Base-by-base conservation (phyloP, 108 stramenopile genomes). In the Nannochloropsis gaditana region DNA sequence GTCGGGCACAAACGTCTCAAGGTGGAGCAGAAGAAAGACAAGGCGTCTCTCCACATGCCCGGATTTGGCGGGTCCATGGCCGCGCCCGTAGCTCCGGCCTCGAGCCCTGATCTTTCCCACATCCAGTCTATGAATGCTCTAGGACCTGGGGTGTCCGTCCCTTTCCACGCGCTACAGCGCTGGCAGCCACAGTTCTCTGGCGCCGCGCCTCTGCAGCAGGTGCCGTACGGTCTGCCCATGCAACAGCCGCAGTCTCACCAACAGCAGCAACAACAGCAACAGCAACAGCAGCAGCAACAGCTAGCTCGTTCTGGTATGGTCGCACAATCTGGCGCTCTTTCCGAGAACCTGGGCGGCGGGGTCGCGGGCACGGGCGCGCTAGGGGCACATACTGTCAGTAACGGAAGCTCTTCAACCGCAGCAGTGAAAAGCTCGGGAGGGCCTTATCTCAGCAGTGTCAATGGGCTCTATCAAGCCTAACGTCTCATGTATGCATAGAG, bases 1-100 rank as follows among this genome's bases (percentile, higher is more conserved):
- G 85, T 91, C 45, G 90, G 90, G 11, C 88, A 90, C 86, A 91
- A 91, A 87, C 86, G 87, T 44, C 86, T 91, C 44, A 91, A 91
- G 83, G 91, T 91, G 9, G 87, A 90, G 85, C 89, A 88, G 80
- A 90, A 90, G 85, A 81, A 81, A 42, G 80, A 81, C 41, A 81
- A 81, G 80, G 19, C 41, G 2, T 31, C 80, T 9, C 59, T 73
- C 2, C 19, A n/a, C 15, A 73, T 73, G 59, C n/a, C 59, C 59
- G 59, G 59, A 15, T 4, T 73, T 15, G 59, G 59, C n/a, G 59
- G 59, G n/a, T 73, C 59, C 59, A 73, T 73, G 8, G 59, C 19
- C 19, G 59, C 19, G 8, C 59, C 15, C 59, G 59, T 15, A 73
- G 59, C 59, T n/a, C 59, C 59, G 15, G 4, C 59, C 59, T 73